A percentile compares a stretch with the other conserved stretches of the same genome.
Evolutionary conservation across 805 yeast species (phyloP).

Genomic region (Metahyphopichia silvanorum): DNA sequence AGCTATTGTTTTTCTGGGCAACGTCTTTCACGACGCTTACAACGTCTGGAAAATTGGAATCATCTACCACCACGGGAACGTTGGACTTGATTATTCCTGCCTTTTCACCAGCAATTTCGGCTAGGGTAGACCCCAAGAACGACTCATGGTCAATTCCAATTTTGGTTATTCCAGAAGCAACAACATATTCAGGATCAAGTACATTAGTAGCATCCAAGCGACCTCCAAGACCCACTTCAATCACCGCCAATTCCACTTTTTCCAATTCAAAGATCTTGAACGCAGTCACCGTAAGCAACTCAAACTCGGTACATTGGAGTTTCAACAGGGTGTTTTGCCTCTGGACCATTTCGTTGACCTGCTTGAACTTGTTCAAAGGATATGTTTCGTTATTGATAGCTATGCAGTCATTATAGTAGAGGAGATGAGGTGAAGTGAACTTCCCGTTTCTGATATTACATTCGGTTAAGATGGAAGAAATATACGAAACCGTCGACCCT

Average conservation of each 20-base stretch:
- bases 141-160: slow-evolving; percentile 84
- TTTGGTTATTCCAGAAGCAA: slow-evolving; percentile 75
- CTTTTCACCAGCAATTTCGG: slow-evolving; percentile 70
- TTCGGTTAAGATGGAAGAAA: slow-evolving; percentile 58
- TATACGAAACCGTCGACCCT: slow-evolving; percentile 86
- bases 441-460: slow-evolving; percentile 59
- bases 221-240: slow-evolving; percentile 97
- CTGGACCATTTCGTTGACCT: slow-evolving; percentile 41
- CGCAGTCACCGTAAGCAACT: slow-evolving; percentile 80
- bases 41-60: slow-evolving; percentile 54
- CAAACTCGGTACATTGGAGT: slow-evolving; percentile 84
- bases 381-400: slow-evolving; percentile 61
- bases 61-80: slow-evolving; percentile 70
- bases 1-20: slow-evolving; percentile 31
- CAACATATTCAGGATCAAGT: slow-evolving; percentile 36
- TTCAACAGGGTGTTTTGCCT: slow-evolving; percentile 32
- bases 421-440: slow-evolving; percentile 86
- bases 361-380: slow-evolving; percentile 39
- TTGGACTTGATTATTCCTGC: slow-evolving; percentile 76
- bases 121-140: slow-evolving; percentile 64
- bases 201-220: slow-evolving; percentile 86
- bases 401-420: slow-evolving; percentile 73
- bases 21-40: slow-evolving; percentile 40
- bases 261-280: slow-evolving; percentile 64
- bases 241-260: slow-evolving; percentile 67